phyloP scores from a whole-genome alignment of 1,284 basidiomycete species.

The Cutaneotrichosporon mucoides region DNA sequence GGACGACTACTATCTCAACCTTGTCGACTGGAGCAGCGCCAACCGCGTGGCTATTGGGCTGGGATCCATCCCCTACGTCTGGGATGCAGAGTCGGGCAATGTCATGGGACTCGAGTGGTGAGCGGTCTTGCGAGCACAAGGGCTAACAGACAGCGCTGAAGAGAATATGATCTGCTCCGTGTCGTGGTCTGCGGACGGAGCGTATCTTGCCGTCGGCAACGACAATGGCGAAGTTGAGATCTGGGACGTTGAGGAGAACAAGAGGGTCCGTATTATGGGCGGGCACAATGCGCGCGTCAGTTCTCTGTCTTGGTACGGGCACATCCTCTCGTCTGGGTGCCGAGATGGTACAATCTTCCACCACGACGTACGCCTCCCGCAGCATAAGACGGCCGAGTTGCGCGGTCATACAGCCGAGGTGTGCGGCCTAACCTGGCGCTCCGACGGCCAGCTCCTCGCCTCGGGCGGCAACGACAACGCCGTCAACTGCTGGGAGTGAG shows the following conservation, averaged over 20 bases:
- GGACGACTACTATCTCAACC: slow-evolving; percentile 96
- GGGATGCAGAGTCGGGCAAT: slow-evolving; percentile 84
- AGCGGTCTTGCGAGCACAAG: slow-evolving; percentile 9
- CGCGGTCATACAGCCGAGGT: slow-evolving; percentile 86
- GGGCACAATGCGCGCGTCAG: slow-evolving; percentile 76
- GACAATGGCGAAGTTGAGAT: slow-evolving; percentile 86
- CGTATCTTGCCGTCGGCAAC: slow-evolving; percentile 75
- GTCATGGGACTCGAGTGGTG: slow-evolving; percentile 60
- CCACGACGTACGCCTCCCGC: slow-evolving; percentile 81
- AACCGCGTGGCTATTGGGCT: slow-evolving; percentile 88
- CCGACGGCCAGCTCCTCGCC: slow-evolving; percentile 80
- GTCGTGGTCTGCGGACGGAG: slow-evolving; percentile 82
- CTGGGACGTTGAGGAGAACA: slow-evolving; percentile 83
- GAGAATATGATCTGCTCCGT: slow-evolving; percentile 70
- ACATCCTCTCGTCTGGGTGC: slow-evolving; percentile 81
- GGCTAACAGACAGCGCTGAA: slow-evolving; percentile 17
- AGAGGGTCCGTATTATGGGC: slow-evolving; percentile 79
- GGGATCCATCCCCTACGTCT: slow-evolving; percentile 76
- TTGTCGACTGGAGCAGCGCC: slow-evolving; percentile 80
- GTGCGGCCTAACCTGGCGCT: slow-evolving; percentile 60
- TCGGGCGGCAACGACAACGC: slow-evolving; percentile 95
- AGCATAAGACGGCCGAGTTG: slow-evolving; percentile 84
- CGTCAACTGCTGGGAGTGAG: slow-evolving; percentile 87
- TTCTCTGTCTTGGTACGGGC: slow-evolving; percentile 76
- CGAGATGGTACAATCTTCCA: slow-evolving; percentile 89